A percentile compares a stretch with the other conserved stretches of the same genome.
These are phyloP conservation scores for Scedosporium minutisporum DNA, from an alignment of 2,329 filamentous ascomycete genomes.

Conservation along the genomic window DNA sequence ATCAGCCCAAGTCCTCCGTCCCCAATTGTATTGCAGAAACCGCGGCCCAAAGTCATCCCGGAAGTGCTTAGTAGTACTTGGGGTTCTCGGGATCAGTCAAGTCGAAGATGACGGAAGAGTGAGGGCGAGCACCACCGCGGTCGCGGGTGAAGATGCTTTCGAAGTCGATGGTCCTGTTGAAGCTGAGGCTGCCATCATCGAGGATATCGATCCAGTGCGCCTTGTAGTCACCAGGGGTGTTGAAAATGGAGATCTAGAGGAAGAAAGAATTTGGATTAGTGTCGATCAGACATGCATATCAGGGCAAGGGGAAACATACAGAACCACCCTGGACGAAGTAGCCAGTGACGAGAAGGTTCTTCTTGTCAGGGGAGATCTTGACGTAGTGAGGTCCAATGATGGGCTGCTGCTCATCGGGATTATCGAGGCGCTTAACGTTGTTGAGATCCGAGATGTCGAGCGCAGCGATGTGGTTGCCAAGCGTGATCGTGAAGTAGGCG, in stretches of 20 bases:
- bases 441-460: conserved; percentile 52
- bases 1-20: no score
- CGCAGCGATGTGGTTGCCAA: conserved; percentile 52
- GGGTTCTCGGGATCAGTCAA: conserved; percentile 43
- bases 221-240: conserved; percentile 53
- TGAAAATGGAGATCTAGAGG: conserved; percentile 42
- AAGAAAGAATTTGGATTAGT: not conserved
- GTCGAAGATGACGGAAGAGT: conserved; percentile 47
- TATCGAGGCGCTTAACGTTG: conserved; percentile 50
- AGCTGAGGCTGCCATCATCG: conserved; percentile 42
- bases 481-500: conserved; percentile 50
- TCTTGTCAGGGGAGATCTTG: conserved; percentile 55
- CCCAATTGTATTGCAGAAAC: no score
- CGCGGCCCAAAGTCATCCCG: no score
- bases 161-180: conserved; percentile 53
- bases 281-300: no score
- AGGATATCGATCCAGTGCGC: conserved; percentile 51
- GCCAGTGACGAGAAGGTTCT: conserved; percentile 54
- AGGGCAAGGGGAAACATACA: conserved; percentile 16
- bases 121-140: conserved; percentile 47
- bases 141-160: conserved; percentile 36
- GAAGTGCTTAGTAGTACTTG: conserved; percentile 29
- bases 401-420: conserved; percentile 48
- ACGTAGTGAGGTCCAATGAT: conserved; percentile 54
- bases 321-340: conserved; percentile 56